Evolutionary conservation across 768 basidiomycete species (phyloP).

Genomic region (Boletus rubroflammeus): DNA sequence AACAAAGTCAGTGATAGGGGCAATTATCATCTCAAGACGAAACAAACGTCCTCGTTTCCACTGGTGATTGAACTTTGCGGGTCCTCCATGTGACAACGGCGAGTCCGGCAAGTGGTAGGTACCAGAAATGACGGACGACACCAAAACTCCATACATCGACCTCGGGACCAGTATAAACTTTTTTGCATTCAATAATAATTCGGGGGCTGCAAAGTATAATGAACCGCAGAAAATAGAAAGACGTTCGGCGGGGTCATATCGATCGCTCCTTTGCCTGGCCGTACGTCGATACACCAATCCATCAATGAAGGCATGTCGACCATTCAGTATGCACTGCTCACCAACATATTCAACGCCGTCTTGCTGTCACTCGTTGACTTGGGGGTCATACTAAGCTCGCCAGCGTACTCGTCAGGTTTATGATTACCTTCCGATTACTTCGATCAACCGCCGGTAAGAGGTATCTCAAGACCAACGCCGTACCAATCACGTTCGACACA

Average conservation of each 20-base stretch:
- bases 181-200: constrained; percentile 93
- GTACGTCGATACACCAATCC: neutral
- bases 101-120: too few species aligned
- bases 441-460: constrained; percentile 32
- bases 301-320: neutral
- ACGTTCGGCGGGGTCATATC: constrained; percentile 72
- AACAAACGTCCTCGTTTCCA: too few species aligned
- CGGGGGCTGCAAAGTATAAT: constrained; percentile 97
- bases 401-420: constrained; percentile 31
- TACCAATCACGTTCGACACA: constrained; percentile 30
- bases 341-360: neutral
- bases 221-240: constrained; percentile 97
- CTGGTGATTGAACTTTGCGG: too few species aligned
- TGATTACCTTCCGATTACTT: constrained; percentile 28
- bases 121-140: too few species aligned
- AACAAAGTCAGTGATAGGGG: too few species aligned
- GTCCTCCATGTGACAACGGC: too few species aligned
- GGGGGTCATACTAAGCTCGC: too few species aligned
- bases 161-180: constrained; percentile 96
- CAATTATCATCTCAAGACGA: too few species aligned
- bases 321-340: neutral
- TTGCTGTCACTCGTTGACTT: neutral
- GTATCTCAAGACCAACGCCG: constrained; percentile 20
- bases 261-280: neutral
- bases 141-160: constrained; percentile 99